Conservation (phyloP, 2,329 filamentous ascomycete species). For the Aspergillus sp. region DNA sequence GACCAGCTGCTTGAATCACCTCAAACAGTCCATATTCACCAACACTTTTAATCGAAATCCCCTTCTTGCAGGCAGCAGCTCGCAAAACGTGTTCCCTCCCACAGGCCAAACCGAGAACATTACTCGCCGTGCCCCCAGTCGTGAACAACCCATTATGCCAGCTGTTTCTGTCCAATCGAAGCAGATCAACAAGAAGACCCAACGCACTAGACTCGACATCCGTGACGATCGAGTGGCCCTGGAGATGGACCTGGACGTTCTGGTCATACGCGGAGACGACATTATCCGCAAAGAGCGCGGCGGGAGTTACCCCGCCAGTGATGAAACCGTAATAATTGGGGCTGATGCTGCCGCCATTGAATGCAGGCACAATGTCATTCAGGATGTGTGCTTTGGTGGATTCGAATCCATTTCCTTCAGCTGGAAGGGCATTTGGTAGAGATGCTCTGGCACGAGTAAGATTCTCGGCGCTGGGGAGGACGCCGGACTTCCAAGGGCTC, state of each 20-base stretch:
- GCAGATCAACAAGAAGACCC: slow-evolving; percentile 62
- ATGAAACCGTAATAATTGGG: slow-evolving; percentile 84
- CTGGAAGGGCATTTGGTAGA: slow-evolving; percentile 23
- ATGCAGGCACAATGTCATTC: slow-evolving; percentile 45
- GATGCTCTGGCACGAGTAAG: slow-evolving; percentile 29
- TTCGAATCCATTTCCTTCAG: slow-evolving; percentile 26
- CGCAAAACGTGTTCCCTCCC: slow-evolving; percentile 59
- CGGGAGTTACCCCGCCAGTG: slow-evolving; percentile 73
- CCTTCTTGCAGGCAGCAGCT: slow-evolving; percentile 37
- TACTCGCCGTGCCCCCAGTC: slow-evolving; percentile 65
- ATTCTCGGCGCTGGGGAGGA: slow-evolving; percentile 26
- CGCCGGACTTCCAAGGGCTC: slow-evolving; percentile 20
- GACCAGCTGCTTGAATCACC: slow-evolving; percentile 60
- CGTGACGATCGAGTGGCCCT: slow-evolving; percentile 68
- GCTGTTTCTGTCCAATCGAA: slow-evolving; percentile 51
- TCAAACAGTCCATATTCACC: slow-evolving; percentile 66
- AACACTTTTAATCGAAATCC: slow-evolving; percentile 42
- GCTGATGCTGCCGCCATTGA: slow-evolving; percentile 62
- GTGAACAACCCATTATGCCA: slow-evolving; percentile 78
- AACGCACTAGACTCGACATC: slow-evolving; percentile 71
- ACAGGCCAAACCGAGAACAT: slow-evolving; percentile 62
- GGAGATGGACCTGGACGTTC: slow-evolving; percentile 78
- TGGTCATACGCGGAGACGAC: slow-evolving; percentile 78
- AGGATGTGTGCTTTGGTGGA: slow-evolving; percentile 34
- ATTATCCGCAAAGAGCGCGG: slow-evolving; percentile 77